Percentiles rank a stretch among this genome's conserved stretches.
phyloP scores from a whole-genome alignment of 148 eudicot genomes.

The Gaultheria prostrata region DNA sequence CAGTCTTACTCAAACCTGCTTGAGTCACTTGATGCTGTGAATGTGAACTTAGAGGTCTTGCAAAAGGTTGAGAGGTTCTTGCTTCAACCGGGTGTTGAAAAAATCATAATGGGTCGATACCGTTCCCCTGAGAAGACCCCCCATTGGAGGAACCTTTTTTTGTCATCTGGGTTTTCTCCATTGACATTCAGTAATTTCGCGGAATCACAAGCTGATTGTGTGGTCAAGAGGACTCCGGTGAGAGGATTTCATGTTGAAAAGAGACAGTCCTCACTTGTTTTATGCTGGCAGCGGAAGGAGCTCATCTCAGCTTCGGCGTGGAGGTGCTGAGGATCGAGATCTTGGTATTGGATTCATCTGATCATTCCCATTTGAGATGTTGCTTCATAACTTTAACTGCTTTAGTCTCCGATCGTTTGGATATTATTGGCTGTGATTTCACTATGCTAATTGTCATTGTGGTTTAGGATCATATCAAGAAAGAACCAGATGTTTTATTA shows the following conservation, averaged over 20 bases:
- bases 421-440: conserved; percentile 22
- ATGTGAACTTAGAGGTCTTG: conserved; percentile 54
- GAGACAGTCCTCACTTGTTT: conserved; percentile 75
- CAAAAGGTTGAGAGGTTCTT: conserved; percentile 80
- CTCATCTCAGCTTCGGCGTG: conserved; percentile 89
- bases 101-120: conserved; percentile 57
- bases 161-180: conserved; percentile 64
- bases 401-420: conserved; percentile 12
- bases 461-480: conserved; percentile 21
- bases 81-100: conserved; percentile 75
- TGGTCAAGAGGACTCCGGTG: conserved; percentile 76
- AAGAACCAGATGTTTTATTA: conserved; percentile 28
- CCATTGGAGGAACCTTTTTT: conserved; percentile 77
- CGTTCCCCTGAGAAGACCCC: conserved; percentile 64
- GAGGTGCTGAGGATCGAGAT: conserved; percentile 52
- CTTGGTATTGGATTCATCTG: background rate
- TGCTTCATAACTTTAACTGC: conserved; percentile 19
- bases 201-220: conserved; percentile 81
- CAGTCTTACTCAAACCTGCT: conserved; percentile 70
- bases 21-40: conserved; percentile 86
- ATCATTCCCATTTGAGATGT: background rate
- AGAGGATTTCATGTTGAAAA: conserved; percentile 82
- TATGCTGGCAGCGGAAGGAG: conserved; percentile 86
- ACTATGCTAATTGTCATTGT: conserved; percentile 27
- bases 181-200: conserved; percentile 75